Conservation (phyloP, 1,139 yeast species). For the Trichomonascaceae sp. region DNA sequence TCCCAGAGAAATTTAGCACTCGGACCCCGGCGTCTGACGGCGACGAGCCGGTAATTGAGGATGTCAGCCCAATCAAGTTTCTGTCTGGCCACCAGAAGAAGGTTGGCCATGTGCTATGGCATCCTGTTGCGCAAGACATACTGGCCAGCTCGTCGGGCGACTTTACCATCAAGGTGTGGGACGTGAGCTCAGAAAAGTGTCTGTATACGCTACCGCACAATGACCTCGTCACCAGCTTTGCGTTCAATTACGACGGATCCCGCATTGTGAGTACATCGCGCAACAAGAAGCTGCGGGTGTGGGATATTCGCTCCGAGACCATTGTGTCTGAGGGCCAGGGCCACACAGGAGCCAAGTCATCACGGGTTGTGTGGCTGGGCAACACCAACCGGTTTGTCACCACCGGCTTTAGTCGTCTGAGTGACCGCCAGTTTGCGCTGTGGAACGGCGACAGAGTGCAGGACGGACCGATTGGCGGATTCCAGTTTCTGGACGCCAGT, state of each 20-base stretch:
- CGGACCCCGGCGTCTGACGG: constrained; percentile 33
- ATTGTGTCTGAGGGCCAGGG: constrained; percentile 75
- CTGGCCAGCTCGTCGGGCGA: constrained; percentile 86
- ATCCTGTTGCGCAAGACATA: constrained; percentile 77
- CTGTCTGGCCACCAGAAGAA: constrained; percentile 82
- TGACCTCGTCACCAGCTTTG: constrained; percentile 80
- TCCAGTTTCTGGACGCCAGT: constrained; percentile 71
- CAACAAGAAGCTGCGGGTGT: constrained; percentile 77
- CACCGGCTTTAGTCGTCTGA: constrained; percentile 88
- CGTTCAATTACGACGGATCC: constrained; percentile 82
- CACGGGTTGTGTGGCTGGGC: constrained; percentile 85
- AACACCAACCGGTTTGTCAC: constrained; percentile 74
- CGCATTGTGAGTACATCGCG: constrained; percentile 82
- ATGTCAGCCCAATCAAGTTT: constrained; percentile 41
- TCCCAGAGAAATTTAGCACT: constrained; percentile 69
- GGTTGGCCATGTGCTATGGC: constrained; percentile 86
- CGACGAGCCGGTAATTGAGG: constrained; percentile 29
- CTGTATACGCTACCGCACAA: constrained; percentile 68
- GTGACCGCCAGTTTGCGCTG: constrained; percentile 89
- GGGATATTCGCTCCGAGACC: constrained; percentile 75
- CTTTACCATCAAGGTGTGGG: constrained; percentile 85
- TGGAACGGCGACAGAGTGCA: constrained; percentile 74
- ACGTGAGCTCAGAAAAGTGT: constrained; percentile 61
- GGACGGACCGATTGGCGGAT: constrained; percentile 81
- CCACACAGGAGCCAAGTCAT: constrained; percentile 84